Percentiles rank a stretch among this genome's conserved stretches.
Conservation (phyloP, 164 flowering plant genomes). For the Protea cynaroides region DNA sequence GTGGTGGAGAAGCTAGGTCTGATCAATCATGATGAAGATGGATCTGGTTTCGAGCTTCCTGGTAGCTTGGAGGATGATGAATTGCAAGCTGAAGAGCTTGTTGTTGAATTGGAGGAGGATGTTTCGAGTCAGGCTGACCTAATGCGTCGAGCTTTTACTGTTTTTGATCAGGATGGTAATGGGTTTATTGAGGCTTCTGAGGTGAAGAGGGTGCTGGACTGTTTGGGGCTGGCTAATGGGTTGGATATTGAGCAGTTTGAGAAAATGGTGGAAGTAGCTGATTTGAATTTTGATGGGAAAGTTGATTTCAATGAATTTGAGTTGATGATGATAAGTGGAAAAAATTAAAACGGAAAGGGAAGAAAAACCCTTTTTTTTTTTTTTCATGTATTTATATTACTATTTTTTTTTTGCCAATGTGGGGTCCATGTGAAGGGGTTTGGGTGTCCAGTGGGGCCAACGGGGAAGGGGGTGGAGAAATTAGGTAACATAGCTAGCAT, state of each 20-base stretch:
- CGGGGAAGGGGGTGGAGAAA: too few relatives aligned
- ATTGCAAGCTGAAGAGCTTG: slow-evolving; percentile 17
- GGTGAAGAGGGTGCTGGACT: slow-evolving; percentile 48
- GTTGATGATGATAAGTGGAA: slow-evolving; percentile 40
- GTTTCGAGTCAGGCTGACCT: slow-evolving; percentile 18
- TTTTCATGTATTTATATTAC: too few relatives aligned
- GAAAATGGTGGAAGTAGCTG: slow-evolving; percentile 50
- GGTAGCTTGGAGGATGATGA: slow-evolving; percentile 19
- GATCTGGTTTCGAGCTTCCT: slow-evolving; percentile 9
- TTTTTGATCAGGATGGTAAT: slow-evolving; percentile 57
- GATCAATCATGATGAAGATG: slow-evolving; percentile 5
- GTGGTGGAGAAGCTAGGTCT: slow-evolving; percentile 24
- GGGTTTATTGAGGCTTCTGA: slow-evolving; percentile 54
- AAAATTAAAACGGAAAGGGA: neutral
- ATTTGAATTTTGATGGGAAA: slow-evolving; percentile 52
- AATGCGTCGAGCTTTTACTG: slow-evolving; percentile 41
- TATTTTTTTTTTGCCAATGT: too few relatives aligned
- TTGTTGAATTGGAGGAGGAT: slow-evolving; percentile 21
- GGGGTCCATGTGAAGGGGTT: too few relatives aligned
- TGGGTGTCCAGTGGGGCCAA: too few relatives aligned
- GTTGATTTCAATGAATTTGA: slow-evolving; percentile 63
- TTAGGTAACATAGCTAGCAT: too few relatives aligned
- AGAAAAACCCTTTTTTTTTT: too few relatives aligned
- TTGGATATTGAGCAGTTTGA: slow-evolving; percentile 38
- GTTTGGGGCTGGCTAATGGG: slow-evolving; percentile 51